Conservation (phyloP, 2,329 filamentous ascomycete species). For the Capronia americana region DNA sequence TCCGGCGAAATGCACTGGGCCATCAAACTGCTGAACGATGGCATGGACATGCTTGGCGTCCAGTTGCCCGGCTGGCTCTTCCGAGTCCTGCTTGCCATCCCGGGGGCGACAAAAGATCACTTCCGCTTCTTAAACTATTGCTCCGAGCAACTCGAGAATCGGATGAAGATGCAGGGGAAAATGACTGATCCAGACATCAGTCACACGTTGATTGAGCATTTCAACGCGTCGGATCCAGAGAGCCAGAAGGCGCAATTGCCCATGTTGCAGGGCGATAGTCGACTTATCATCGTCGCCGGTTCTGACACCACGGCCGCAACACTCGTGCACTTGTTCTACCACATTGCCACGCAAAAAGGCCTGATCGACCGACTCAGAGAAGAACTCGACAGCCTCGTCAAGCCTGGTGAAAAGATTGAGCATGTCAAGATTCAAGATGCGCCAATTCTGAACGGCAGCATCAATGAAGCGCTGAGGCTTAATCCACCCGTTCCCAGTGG, state of each 20-base stretch:
- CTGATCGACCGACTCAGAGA: conserved; percentile 43
- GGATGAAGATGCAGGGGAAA: conserved; percentile 42
- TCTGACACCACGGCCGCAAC: conserved; percentile 52
- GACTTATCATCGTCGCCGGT: conserved; percentile 44
- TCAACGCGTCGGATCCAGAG: conserved; percentile 30
- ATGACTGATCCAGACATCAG: conserved; percentile 40
- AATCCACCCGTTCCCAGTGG: conserved; percentile 50
- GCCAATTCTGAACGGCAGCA: conserved; percentile 42
- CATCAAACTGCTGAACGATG: conserved; percentile 47
- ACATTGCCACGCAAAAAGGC: conserved; percentile 42
- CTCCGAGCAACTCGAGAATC: conserved; percentile 42
- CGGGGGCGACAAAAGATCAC: conserved; percentile 44
- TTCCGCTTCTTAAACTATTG: conserved; percentile 48
- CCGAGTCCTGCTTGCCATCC: conserved; percentile 40
- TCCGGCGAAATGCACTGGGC: conserved; percentile 43
- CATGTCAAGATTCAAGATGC: conserved; percentile 26
- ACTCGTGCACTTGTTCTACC: conserved; percentile 51
- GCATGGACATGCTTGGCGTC: conserved; percentile 36
- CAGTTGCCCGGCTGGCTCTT: conserved; percentile 38
- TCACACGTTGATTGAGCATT: conserved; percentile 40
- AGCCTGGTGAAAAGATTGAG: conserved; percentile 15
- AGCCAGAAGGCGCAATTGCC: conserved; percentile 37
- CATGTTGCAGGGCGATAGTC: conserved; percentile 42
- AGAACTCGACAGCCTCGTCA: conserved; percentile 41
- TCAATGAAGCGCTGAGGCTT: conserved; percentile 54